phyloP scores from a whole-genome alignment of 2,329 filamentous ascomycete species.

The Nemania serpens region DNA sequence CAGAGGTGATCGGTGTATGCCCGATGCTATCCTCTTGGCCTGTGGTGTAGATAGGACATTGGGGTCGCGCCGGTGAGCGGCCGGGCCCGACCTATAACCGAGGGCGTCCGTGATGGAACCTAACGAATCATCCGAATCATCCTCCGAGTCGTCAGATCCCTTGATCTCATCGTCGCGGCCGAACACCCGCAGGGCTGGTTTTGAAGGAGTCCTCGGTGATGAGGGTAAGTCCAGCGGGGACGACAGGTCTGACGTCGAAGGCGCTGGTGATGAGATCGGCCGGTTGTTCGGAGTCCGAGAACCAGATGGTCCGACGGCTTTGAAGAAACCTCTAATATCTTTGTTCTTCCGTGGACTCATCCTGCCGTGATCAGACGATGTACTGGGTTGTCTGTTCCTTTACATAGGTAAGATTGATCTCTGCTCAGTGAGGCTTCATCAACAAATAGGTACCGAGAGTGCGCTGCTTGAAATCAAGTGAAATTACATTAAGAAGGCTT shows the following conservation, averaged over 20 bases:
- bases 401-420: background rate
- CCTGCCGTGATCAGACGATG: background rate
- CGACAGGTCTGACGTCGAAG: slow-evolving; percentile 6
- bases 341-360: slow-evolving; percentile 30
- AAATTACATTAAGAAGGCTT: background rate
- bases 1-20: slow-evolving; percentile 51
- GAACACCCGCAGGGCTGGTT: slow-evolving; percentile 36
- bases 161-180: slow-evolving; percentile 64
- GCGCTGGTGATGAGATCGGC: slow-evolving; percentile 22
- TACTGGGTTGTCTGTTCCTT: background rate
- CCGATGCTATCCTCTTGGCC: slow-evolving; percentile 52
- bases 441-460: background rate
- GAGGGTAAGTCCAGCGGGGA: slow-evolving; percentile 32
- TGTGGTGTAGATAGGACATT: slow-evolving; percentile 47
- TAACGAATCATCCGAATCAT: slow-evolving; percentile 60
- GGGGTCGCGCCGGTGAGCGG: slow-evolving; percentile 29
- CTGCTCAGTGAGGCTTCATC: background rate
- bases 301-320: slow-evolving; percentile 18
- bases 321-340: slow-evolving; percentile 43
- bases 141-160: slow-evolving; percentile 76
- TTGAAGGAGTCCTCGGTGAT: slow-evolving; percentile 38
- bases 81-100: slow-evolving; percentile 31
- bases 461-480: slow-evolving; percentile 10
- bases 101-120: slow-evolving; percentile 60
- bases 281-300: slow-evolving; percentile 25